Percentiles rank a stretch among this genome's conserved stretches.
These are phyloP conservation scores for Phytophthora aleatoria DNA, from an alignment of 352 stramenopile genomes.

Conservation along the genomic window DNA sequence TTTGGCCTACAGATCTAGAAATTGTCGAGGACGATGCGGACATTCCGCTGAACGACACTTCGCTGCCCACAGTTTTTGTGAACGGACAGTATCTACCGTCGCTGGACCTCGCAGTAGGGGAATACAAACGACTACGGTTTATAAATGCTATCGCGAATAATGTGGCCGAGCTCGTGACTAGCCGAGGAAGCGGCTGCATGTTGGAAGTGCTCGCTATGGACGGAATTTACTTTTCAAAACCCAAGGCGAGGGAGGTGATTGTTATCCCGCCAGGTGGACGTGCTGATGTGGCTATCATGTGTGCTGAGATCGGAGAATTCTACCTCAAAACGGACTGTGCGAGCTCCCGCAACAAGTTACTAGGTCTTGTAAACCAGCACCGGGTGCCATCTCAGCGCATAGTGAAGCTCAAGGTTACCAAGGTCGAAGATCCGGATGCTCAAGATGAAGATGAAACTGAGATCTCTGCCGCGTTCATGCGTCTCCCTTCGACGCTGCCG, in stretches of 20 bases:
- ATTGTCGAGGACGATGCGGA: constrained; percentile 38
- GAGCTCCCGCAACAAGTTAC: constrained; percentile 55
- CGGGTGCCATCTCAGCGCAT: constrained; percentile 73
- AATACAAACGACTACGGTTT: constrained; percentile 73
- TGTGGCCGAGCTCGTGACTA: constrained; percentile 67
- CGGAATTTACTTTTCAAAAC: constrained; percentile 63
- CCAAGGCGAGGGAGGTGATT: constrained; percentile 50
- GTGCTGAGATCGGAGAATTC: constrained; percentile 52
- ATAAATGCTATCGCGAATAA: constrained; percentile 87
- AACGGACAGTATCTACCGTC: constrained; percentile 77
- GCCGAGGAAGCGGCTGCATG: constrained; percentile 42
- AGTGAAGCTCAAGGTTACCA: constrained; percentile 50
- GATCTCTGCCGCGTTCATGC: constrained; percentile 28
- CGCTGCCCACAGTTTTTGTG: constrained; percentile 69
- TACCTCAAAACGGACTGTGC: constrained; percentile 71
- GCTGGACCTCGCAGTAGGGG: constrained; percentile 49
- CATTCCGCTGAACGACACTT: constrained; percentile 73
- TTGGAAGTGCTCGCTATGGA: constrained; percentile 72
- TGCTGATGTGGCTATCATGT: constrained; percentile 66
- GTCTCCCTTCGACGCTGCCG: constrained; percentile 43
- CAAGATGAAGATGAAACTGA: constrained; percentile 8
- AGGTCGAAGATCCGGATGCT: constrained; percentile 24
- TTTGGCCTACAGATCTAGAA: constrained; percentile 35
- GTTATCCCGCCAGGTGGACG: constrained; percentile 70
- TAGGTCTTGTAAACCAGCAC: constrained; percentile 69